A percentile compares a stretch with the other conserved stretches of the same genome.
phyloP scores from a whole-genome alignment of 495 filamentous ascomycete genomes.

The Penicillium canariense region DNA sequence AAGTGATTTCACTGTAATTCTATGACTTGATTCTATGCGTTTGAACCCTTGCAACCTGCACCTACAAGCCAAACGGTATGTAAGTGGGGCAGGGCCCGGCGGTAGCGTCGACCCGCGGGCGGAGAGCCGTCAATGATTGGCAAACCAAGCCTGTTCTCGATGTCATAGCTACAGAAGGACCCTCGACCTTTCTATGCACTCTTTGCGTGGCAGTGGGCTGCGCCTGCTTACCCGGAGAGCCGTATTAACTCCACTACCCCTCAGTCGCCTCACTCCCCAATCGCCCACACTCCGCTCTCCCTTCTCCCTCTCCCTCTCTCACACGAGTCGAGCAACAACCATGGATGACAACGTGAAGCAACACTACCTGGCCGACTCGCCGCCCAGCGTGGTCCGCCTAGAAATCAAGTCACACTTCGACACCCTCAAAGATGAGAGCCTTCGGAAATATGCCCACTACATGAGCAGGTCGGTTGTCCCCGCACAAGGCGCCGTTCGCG shows the following conservation, averaged over 20 bases:
- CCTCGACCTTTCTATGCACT: conserved; percentile 22
- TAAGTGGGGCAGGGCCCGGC: not conserved
- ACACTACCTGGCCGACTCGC: conserved; percentile 86
- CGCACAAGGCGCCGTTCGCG: not conserved
- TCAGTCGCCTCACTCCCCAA: conserved; percentile 22
- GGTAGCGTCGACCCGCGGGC: not conserved
- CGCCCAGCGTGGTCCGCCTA: conserved; percentile 80
- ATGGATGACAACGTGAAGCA: conserved; percentile 46
- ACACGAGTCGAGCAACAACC: conserved; percentile 15
- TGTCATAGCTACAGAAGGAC: conserved; percentile 23
- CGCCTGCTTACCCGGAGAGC: conserved; percentile 35
- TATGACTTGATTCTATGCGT: not conserved
- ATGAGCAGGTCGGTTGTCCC: conserved; percentile 66
- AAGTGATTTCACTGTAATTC: no score
- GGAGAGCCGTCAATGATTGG: conserved; percentile 1
- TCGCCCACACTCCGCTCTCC: conserved; percentile 13
- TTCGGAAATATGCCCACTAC: conserved; percentile 80
- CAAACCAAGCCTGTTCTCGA: conserved; percentile 7
- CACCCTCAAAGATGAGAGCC: conserved; percentile 68
- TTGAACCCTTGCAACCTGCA: not conserved
- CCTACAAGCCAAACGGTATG: not conserved
- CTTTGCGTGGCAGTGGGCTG: conserved; percentile 32
- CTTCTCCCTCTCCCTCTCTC: conserved; percentile 15
- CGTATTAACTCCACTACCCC: conserved; percentile 28
- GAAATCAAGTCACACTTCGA: conserved; percentile 90